phyloP scores from a whole-genome alignment of 2,329 filamentous ascomycete genomes.

The Pyricularia sp. region DNA sequence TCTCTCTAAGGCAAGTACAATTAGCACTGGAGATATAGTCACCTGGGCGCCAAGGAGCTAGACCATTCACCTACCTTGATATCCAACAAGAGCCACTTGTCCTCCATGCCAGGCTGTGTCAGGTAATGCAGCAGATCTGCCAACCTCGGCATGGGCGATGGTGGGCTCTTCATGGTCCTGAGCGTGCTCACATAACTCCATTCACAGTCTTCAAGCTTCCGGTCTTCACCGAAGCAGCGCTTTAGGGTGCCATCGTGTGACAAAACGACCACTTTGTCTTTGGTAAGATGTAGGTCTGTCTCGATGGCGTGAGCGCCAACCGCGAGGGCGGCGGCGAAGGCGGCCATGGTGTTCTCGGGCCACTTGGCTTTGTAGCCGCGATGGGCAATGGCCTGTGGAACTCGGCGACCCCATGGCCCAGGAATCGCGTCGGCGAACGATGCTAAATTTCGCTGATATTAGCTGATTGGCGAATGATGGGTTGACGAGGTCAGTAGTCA shows the following conservation, averaged over 20 bases:
- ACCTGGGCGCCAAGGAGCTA: conserved; percentile 25
- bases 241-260: conserved; percentile 71
- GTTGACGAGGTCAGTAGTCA: neutral
- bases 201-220: conserved; percentile 60
- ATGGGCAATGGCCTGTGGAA: conserved; percentile 66
- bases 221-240: conserved; percentile 67
- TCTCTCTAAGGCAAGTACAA: conserved; percentile 38
- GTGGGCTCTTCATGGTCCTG: conserved; percentile 52
- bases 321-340: conserved; percentile 22
- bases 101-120: conserved; percentile 45
- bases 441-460: neutral
- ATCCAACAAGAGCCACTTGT: conserved; percentile 74
- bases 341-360: conserved; percentile 73
- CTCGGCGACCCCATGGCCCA: conserved; percentile 8
- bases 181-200: conserved; percentile 62
- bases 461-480: neutral
- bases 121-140: conserved; percentile 63
- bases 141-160: conserved; percentile 53
- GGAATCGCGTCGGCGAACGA: conserved; percentile 3
- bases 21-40: neutral
- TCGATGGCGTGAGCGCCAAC: conserved; percentile 58
- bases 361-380: conserved; percentile 63
- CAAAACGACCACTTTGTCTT: conserved; percentile 72
- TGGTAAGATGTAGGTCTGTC: conserved; percentile 74
- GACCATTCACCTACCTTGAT: conserved; percentile 43